Conservation (phyloP, 257 asterid genomes). For the Fraxinus pennsylvanica region DNA sequence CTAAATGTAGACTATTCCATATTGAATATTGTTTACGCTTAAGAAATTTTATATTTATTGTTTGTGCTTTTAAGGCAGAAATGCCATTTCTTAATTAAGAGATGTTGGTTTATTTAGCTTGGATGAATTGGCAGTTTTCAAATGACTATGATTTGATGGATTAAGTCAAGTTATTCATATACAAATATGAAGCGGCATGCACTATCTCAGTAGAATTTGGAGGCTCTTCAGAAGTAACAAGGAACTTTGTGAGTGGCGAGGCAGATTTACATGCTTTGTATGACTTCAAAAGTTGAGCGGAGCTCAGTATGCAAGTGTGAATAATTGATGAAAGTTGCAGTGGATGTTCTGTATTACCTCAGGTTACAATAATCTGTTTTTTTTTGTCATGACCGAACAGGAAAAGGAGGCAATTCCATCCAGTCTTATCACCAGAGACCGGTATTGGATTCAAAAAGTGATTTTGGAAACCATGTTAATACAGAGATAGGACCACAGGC, state of each 20-base stretch:
- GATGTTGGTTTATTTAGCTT: not conserved
- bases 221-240: not conserved
- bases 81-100: not conserved
- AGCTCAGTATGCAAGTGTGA: not conserved
- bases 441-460: constrained; percentile 3
- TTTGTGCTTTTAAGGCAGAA: not conserved
- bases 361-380: not conserved
- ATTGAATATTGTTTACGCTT: not conserved
- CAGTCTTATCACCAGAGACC: constrained; percentile 9
- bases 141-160: not conserved
- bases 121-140: not conserved
- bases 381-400: not conserved
- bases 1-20: not conserved
- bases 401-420: constrained; percentile 21
- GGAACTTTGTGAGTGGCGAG: not conserved
- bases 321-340: not conserved
- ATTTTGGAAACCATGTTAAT: not conserved
- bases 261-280: not conserved
- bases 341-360: not conserved
- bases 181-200: not conserved
- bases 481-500: not conserved
- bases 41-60: not conserved
- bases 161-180: not conserved
- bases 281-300: not conserved
- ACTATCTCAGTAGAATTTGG: not conserved